phyloP scores from a whole-genome alignment of 805 yeast genomes.

The Lachancea lanzarotensis region DNA sequence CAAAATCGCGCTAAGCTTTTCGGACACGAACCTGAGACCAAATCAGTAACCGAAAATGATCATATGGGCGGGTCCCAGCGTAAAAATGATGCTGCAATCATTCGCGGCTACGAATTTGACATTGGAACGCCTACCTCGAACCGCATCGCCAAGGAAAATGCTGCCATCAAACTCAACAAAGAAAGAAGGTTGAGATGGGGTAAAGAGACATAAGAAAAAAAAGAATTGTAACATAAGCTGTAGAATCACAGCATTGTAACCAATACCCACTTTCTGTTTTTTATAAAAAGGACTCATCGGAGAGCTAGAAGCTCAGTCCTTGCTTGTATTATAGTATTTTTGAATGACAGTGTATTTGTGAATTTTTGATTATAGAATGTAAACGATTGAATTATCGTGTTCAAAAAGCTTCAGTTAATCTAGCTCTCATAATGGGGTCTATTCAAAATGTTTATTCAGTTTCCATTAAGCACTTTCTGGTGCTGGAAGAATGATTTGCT shows the following conservation, averaged over 20 bases:
- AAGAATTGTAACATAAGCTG: neutral
- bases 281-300: neutral
- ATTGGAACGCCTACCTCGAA: neutral
- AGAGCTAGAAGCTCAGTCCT: neutral
- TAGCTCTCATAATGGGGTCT: no score
- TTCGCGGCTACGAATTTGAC: slow-evolving; percentile 25
- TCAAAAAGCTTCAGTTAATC: neutral
- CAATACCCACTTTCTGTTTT: neutral
- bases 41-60: slow-evolving; percentile 15
- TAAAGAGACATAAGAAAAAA: neutral
- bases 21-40: slow-evolving; percentile 15
- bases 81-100: slow-evolving; percentile 25
- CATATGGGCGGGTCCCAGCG: slow-evolving; percentile 1
- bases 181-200: slow-evolving; percentile 7
- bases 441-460: neutral
- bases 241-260: neutral
- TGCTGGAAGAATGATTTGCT: no score
- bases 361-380: neutral
- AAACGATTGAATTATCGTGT: neutral
- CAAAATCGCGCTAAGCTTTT: slow-evolving; percentile 13
- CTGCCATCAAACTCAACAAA: neutral
- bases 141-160: neutral
- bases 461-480: no score
- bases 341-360: neutral
- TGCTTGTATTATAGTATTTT: neutral